Evolutionary conservation across 148 eudicot genomes (phyloP).

Genomic region (Bassia scoparia): DNA sequence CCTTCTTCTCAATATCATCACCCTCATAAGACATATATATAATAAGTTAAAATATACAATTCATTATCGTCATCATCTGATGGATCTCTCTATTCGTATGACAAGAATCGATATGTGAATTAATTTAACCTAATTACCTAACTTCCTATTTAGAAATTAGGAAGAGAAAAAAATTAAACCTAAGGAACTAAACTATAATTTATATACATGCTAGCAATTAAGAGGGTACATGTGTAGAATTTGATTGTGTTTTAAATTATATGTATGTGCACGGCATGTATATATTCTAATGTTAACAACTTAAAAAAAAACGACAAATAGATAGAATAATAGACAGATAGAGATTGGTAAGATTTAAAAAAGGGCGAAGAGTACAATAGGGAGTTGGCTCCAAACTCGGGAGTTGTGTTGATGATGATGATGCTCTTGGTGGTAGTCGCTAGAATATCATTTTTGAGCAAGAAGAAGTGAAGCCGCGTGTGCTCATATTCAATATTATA

Average conservation of each 20-base stretch:
- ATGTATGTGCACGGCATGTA: neutral
- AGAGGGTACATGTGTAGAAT: too few relatives aligned
- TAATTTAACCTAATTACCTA: too few relatives aligned
- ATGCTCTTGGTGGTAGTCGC: constrained; percentile 23
- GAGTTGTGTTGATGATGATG: constrained; percentile 30
- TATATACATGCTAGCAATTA: constrained; percentile 9
- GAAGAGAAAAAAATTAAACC: neutral
- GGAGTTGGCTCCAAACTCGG: constrained; percentile 64
- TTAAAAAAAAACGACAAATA: too few relatives aligned
- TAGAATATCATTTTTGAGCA: constrained; percentile 26
- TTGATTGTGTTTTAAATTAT: too few relatives aligned
- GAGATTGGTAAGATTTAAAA: neutral
- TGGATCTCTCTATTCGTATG: neutral
- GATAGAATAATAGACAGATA: neutral
- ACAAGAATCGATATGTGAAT: too few relatives aligned
- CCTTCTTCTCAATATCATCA: constrained; percentile 38
- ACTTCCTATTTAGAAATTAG: neutral
- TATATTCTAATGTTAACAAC: too few relatives aligned
- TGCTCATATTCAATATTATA: constrained; percentile 13
- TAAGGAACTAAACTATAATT: neutral
- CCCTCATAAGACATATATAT: constrained; percentile 30
- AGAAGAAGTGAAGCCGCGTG: constrained; percentile 19
- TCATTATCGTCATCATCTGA: too few relatives aligned
- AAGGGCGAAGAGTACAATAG: constrained; percentile 47
- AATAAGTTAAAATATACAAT: too few relatives aligned